A percentile compares a stretch with the other conserved stretches of the same genome.
Conservation (phyloP, 345 rosid genomes). For the Rhodamnia rubescens region DNA sequence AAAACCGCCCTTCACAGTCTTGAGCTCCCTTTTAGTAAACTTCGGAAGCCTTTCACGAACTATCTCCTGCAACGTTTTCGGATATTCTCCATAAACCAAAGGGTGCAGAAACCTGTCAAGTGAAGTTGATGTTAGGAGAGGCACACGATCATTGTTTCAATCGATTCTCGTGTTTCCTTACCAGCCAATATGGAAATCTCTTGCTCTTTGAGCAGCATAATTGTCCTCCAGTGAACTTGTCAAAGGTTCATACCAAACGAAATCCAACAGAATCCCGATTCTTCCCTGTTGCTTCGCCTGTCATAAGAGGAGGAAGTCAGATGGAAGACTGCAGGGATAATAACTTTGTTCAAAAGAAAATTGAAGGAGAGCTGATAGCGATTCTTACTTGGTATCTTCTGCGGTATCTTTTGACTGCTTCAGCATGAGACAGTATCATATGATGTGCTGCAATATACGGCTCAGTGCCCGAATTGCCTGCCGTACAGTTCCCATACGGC, state of each 20-base stretch:
- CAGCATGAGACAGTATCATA: slow-evolving; percentile 49
- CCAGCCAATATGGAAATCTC: slow-evolving; percentile 76
- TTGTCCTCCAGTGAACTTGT: slow-evolving; percentile 39
- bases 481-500: slow-evolving; percentile 40
- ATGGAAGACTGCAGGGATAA: not conserved
- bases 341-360: not conserved
- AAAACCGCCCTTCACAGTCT: slow-evolving; percentile 39
- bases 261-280: slow-evolving; percentile 57
- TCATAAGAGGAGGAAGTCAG: not conserved
- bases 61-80: slow-evolving; percentile 42
- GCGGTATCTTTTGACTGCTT: slow-evolving; percentile 44
- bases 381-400: slow-evolving; percentile 27
- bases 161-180: slow-evolving; percentile 1
- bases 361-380: not conserved
- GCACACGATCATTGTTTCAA: not conserved
- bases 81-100: slow-evolving; percentile 57
- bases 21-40: slow-evolving; percentile 22
- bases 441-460: slow-evolving; percentile 54
- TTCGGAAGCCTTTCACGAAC: slow-evolving; percentile 38
- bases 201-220: slow-evolving; percentile 57
- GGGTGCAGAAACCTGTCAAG: slow-evolving; percentile 51
- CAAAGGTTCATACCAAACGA: slow-evolving; percentile 57
- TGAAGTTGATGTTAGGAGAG: not conserved
- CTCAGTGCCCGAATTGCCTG: slow-evolving; percentile 44
- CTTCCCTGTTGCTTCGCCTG: slow-evolving; percentile 46